These are phyloP conservation scores for Babesia bigemina DNA, from an alignment of 169 alveolate species.

Conservation along the genomic window DNA sequence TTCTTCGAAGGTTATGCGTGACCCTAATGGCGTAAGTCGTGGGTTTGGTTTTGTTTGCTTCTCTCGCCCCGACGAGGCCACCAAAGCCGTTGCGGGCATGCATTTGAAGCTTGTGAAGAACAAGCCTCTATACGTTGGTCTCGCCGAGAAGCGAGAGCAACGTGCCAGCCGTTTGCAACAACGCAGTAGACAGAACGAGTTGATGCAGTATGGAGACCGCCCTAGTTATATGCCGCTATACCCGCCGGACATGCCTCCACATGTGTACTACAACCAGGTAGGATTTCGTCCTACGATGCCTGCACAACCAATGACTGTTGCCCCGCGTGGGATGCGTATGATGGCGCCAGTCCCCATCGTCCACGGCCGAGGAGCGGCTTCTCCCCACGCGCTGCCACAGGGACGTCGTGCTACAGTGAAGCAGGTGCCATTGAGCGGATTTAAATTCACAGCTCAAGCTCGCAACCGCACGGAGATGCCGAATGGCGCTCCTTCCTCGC, in stretches of 20 bases:
- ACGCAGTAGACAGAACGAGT: constrained; percentile 81
- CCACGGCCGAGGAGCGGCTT: constrained; percentile 24
- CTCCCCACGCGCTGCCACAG: constrained; percentile 27
- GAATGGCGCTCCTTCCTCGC: constrained; percentile 62
- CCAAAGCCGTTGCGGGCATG: constrained; percentile 96
- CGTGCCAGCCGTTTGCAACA: constrained; percentile 88
- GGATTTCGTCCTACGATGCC: constrained; percentile 41
- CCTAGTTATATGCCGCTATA: constrained; percentile 61
- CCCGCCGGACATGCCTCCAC: constrained; percentile 42
- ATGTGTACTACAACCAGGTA: constrained; percentile 35
- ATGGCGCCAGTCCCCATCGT: constrained; percentile 51
- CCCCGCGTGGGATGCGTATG: constrained; percentile 55
- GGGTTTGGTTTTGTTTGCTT: constrained; percentile 98
- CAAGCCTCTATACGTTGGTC: constrained; percentile 92
- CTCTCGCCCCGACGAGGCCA: constrained; percentile 94
- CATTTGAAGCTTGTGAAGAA: constrained; percentile 86
- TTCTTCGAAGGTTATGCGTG: constrained; percentile 91
- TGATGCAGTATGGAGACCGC: constrained; percentile 73
- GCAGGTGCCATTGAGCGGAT: constrained; percentile 63
- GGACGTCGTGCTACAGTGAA: constrained; percentile 44
- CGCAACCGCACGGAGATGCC: constrained; percentile 75
- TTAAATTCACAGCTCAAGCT: constrained; percentile 83
- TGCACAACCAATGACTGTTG: constrained; percentile 40
- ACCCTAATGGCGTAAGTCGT: constrained; percentile 90
- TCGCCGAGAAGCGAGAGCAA: constrained; percentile 90